phyloP scores from a whole-genome alignment of 2,329 filamentous ascomycete species.

The Sarocladiaceae sp. region DNA sequence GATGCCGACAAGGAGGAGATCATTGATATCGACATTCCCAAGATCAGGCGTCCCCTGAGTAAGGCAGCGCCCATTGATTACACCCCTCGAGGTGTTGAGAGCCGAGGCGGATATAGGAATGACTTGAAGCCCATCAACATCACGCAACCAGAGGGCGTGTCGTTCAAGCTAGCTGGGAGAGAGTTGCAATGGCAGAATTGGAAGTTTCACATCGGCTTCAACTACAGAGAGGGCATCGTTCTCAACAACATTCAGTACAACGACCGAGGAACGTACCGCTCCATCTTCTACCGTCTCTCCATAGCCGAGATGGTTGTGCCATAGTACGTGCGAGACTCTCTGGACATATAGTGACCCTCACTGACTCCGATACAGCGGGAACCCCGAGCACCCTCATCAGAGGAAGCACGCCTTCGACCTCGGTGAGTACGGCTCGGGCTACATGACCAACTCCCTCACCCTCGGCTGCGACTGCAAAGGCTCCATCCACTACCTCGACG shows the following conservation, averaged over 20 bases:
- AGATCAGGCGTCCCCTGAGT: constrained; percentile 67
- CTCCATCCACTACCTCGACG: constrained; percentile 86
- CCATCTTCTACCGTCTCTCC: constrained; percentile 83
- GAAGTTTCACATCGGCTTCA: constrained; percentile 90
- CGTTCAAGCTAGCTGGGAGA: constrained; percentile 70
- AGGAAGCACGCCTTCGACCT: constrained; percentile 77
- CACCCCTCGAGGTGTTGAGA: constrained; percentile 64
- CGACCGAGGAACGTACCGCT: constrained; percentile 70
- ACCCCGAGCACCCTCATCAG: constrained; percentile 73
- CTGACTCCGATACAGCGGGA: constrained; percentile 40
- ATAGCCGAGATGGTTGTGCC: constrained; percentile 92
- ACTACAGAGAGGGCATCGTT: constrained; percentile 87
- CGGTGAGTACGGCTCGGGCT: constrained; percentile 74
- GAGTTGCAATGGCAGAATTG: constrained; percentile 87
- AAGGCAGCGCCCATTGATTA: constrained; percentile 73
- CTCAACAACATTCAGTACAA: constrained; percentile 86
- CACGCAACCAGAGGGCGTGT: constrained; percentile 82
- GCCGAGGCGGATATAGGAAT: constrained; percentile 66
- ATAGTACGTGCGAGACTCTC: constrained; percentile 43
- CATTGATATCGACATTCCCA: constrained; percentile 77
- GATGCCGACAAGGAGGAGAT: constrained; percentile 74
- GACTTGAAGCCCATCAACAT: constrained; percentile 84
- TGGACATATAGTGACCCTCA: background rate
- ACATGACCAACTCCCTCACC: constrained; percentile 74
- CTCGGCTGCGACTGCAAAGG: constrained; percentile 85